Conservation (phyloP, 2,329 filamentous ascomycete species). For the Plectosphaerella cucumerina region DNA sequence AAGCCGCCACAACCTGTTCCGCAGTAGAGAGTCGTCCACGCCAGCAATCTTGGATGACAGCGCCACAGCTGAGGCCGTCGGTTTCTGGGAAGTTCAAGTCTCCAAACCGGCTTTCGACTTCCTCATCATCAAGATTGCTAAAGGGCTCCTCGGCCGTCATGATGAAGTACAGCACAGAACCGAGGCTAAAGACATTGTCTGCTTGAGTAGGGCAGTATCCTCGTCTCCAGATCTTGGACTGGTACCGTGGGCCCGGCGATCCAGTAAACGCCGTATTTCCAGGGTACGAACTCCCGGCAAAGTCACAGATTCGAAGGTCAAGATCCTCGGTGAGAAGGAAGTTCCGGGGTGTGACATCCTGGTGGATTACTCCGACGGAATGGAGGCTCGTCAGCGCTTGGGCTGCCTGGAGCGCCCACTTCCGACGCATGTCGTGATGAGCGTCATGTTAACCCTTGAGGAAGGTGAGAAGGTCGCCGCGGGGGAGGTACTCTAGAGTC, state of each 20-base stretch:
- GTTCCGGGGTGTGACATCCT: conserved; percentile 32
- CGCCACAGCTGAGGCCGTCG: not conserved
- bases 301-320: conserved; percentile 24
- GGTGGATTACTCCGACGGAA: conserved; percentile 30
- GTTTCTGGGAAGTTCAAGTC: not conserved
- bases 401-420: conserved; percentile 26
- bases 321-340: conserved; percentile 29
- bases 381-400: conserved; percentile 30
- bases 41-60: not conserved
- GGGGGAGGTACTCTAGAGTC: conserved; percentile 3
- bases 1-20: not conserved
- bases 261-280: conserved; percentile 1
- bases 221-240: conserved; percentile 3
- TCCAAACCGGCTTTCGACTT: conserved; percentile 3
- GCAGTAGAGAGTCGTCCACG: not conserved
- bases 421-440: conserved; percentile 12
- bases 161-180: conserved; percentile 9
- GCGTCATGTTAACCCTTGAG: not conserved
- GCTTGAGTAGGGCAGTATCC: conserved; percentile 4
- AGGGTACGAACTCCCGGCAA: conserved; percentile 8
- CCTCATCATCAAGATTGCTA: conserved; percentile 4
- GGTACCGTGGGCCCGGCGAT: conserved; percentile 7
- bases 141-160: conserved; percentile 1
- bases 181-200: conserved; percentile 9
- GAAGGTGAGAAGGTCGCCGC: not conserved